These are phyloP conservation scores for Knoxdaviesia capensis DNA, from an alignment of 2,329 filamentous ascomycete species.

Conservation along the genomic window DNA sequence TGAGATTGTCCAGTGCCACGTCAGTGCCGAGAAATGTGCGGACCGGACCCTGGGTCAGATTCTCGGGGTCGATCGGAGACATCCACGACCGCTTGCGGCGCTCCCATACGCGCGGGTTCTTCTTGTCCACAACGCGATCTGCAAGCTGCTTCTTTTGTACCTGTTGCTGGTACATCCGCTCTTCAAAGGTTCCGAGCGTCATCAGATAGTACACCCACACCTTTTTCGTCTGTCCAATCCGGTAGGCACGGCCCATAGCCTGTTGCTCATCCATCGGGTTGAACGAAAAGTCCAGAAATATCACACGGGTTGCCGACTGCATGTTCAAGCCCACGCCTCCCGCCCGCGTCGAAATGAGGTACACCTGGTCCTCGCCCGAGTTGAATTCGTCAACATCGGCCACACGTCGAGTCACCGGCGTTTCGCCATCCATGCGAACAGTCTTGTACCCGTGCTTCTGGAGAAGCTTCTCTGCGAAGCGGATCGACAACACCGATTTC, in stretches of 20 bases:
- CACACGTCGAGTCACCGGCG: constrained; percentile 36
- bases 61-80: background rate
- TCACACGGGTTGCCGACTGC: constrained; percentile 61
- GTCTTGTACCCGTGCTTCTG: constrained; percentile 23
- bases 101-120: constrained; percentile 28
- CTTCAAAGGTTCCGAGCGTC: constrained; percentile 61
- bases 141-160: constrained; percentile 72
- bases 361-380: constrained; percentile 30
- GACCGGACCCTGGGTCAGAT: background rate
- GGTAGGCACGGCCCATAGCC: constrained; percentile 70
- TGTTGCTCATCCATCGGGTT: constrained; percentile 72
- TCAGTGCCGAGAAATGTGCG: background rate
- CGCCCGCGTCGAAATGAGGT: constrained; percentile 66
- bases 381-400: constrained; percentile 51
- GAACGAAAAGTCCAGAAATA: constrained; percentile 70
- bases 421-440: constrained; percentile 47
- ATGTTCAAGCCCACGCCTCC: constrained; percentile 75
- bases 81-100: constrained; percentile 16
- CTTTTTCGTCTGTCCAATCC: constrained; percentile 60
- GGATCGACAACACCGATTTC: constrained; percentile 46
- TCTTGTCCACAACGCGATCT: constrained; percentile 64
- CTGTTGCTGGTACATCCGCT: constrained; percentile 48
- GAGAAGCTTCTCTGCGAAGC: constrained; percentile 46
- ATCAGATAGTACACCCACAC: constrained; percentile 76
- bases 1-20: constrained; percentile 20